Conservation (phyloP, 768 basidiomycete species). For the Rickenella mellea region DNA sequence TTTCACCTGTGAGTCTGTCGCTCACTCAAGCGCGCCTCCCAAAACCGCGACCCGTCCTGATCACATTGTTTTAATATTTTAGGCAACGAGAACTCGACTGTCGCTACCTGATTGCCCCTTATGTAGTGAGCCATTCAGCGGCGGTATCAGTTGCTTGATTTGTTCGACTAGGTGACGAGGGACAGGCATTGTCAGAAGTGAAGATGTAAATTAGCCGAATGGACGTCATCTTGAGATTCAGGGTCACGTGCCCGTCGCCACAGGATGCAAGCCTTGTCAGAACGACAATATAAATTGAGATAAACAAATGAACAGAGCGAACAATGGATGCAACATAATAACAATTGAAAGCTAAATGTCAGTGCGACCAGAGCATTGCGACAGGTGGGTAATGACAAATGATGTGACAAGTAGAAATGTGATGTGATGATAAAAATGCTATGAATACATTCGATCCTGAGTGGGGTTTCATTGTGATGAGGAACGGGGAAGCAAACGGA, state of each 20-base stretch:
- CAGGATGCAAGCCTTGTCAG: conserved; percentile 26
- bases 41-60: conserved; percentile 85
- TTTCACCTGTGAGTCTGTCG: not conserved
- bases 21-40: conserved; percentile 89
- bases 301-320: no score
- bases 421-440: conserved; percentile 3
- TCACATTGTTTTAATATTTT: not conserved
- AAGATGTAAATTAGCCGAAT: not conserved
- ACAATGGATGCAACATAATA: no score
- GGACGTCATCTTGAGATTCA: not conserved
- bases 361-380: not conserved
- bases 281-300: no score
- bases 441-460: conserved; percentile 38
- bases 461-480: no score
- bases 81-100: not conserved
- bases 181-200: conserved; percentile 40
- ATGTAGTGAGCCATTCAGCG: conserved; percentile 78
- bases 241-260: not conserved
- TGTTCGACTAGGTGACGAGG: conserved; percentile 55
- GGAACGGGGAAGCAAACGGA: no score
- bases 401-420: conserved; percentile 41
- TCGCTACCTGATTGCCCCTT: conserved; percentile 89
- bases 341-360: conserved; percentile 2
- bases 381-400: conserved; percentile 19
- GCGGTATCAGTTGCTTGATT: conserved; percentile 80